These are phyloP conservation scores for Aspergillus versicolor DNA, from an alignment of 2,329 filamentous ascomycete species.

Conservation along the genomic window DNA sequence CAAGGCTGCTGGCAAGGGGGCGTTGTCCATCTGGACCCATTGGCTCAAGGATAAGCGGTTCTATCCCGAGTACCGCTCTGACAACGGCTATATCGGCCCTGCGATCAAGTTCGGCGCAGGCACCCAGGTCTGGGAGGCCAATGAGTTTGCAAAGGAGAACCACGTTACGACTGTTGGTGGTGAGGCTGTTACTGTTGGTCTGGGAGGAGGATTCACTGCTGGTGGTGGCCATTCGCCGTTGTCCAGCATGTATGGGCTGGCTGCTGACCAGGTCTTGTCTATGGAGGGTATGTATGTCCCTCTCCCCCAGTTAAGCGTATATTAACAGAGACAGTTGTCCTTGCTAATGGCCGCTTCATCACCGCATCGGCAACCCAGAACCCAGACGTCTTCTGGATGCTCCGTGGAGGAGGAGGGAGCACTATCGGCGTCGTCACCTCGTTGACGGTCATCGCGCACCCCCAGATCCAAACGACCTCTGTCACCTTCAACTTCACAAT, in stretches of 20 bases:
- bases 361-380: conserved; percentile 21
- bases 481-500: conserved; percentile 26
- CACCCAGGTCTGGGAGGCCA: conserved; percentile 50
- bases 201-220: conserved; percentile 44
- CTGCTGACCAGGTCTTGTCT: conserved; percentile 56
- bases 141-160: conserved; percentile 45
- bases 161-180: conserved; percentile 55
- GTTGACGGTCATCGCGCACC: conserved; percentile 26
- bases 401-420: conserved; percentile 58
- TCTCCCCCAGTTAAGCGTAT: no score
- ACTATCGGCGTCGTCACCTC: conserved; percentile 45
- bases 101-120: conserved; percentile 57
- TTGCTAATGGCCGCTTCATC: conserved; percentile 21
- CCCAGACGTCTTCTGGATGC: conserved; percentile 51
- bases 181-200: conserved; percentile 52
- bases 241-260: conserved; percentile 52
- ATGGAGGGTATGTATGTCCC: conserved; percentile 34
- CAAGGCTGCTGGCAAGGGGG: conserved; percentile 58
- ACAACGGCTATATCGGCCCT: conserved; percentile 46
- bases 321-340: conserved; percentile 6
- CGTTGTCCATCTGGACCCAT: conserved; percentile 25
- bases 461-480: conserved; percentile 19
- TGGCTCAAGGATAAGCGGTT: conserved; percentile 21
- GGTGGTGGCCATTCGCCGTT: conserved; percentile 47
- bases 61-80: conserved; percentile 35